Evolutionary conservation across 805 yeast genomes (phyloP), one percentile per base, ranked within the genome.

Genomic region (Metschnikowia henanensis): DNA sequence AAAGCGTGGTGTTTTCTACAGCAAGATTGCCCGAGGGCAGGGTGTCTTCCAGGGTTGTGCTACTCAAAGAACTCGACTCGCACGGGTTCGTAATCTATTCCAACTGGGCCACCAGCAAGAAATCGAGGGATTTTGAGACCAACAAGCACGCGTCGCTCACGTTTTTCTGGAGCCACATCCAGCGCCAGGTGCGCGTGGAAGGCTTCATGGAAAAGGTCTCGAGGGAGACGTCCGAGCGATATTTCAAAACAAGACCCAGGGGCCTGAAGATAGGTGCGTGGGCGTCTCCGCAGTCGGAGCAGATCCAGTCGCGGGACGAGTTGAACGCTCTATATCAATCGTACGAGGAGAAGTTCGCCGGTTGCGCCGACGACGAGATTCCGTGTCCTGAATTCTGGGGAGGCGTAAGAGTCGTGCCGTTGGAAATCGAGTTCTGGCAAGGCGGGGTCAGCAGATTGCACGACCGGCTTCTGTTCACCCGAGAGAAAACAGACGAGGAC

Each of bases 311-410:
- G 33, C 73, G 97, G 50, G 77, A 77, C 13, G 86, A 79, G 53
- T 77, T 92, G 47, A 86, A 90, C 29, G 57, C 60, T 0, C 56
- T 73, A 13, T 80, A 80, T 39, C 59, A 63, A 9, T 60, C 70
- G 21, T 75, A 68, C 47, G 82, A 73, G 43, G 66, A 75, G 43
- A 74, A 80, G 60, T 88, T 87, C 50, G 77, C 80, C 50, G 81
- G 75, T 31, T 62, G 66, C 32, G 55, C 56, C 10, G 84, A 76
- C 40, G 79, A 79, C 28, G 81, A 82, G 30, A 80, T 94, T 34
- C 95, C 95, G 22, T 85, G 95, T 51, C 99, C 99, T 13, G 91
- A 87, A 28, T 84, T 72, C 61, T 94, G 99, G 99, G 99, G 98
- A 42, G 99, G 99, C 0, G 61, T 94, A 38, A 76, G 96, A 58